Percentiles rank a stretch among this genome's conserved stretches.
phyloP scores from a whole-genome alignment of 1,284 basidiomycete genomes.

The Puccinia coronata region DNA sequence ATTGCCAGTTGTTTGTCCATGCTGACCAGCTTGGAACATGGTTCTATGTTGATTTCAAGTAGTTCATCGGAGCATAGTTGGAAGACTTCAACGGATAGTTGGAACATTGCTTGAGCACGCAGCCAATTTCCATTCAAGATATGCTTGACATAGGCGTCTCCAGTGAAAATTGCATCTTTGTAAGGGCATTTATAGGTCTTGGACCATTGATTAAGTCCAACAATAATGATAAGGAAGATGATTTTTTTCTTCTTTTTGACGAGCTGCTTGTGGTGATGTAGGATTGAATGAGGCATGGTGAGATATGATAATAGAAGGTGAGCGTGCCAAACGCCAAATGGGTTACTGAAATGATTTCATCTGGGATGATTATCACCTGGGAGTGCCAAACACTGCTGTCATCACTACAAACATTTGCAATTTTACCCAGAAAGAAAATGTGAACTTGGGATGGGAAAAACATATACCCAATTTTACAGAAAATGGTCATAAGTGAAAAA shows the following conservation, averaged over 20 bases:
- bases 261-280: too few species aligned
- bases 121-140: conserved; percentile 7
- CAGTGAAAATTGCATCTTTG: conserved; percentile 2
- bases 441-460: too few species aligned
- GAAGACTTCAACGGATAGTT: background rate
- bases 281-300: too few species aligned
- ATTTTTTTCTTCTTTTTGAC: background rate
- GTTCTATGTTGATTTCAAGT: background rate
- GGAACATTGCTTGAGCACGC: conserved; percentile 4
- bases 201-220: background rate
- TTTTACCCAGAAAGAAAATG: too few species aligned
- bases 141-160: background rate
- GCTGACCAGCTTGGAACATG: background rate
- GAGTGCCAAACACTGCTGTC: too few species aligned
- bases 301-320: too few species aligned
- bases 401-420: too few species aligned
- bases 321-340: too few species aligned
- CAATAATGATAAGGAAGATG: background rate
- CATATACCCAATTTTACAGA: too few species aligned
- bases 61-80: background rate
- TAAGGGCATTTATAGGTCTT: background rate
- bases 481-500: too few species aligned
- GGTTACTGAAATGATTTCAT: too few species aligned
- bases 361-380: too few species aligned
- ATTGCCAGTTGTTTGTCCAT: conserved; percentile 12